Percentiles rank a stretch among this genome's conserved stretches.
Conservation (phyloP, 2,329 filamentous ascomycete genomes). For the Geoglossum cookeanum region DNA sequence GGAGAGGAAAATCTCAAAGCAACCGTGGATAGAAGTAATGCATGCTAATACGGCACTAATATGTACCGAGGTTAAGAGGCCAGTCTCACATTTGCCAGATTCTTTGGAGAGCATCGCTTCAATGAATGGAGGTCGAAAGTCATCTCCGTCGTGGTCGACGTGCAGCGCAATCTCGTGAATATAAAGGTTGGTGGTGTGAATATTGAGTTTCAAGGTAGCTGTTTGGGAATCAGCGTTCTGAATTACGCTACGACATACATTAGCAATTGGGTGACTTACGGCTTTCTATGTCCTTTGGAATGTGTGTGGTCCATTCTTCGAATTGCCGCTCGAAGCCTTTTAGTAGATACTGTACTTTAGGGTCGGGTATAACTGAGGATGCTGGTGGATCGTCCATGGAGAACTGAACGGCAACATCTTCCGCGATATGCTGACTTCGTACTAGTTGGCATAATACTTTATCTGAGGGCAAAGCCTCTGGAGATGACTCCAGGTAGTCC, state of each 20-base stretch:
- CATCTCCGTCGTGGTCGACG: slow-evolving; percentile 36
- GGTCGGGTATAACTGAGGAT: slow-evolving; percentile 35
- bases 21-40: slow-evolving; percentile 43
- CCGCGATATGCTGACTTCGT: slow-evolving; percentile 41
- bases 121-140: slow-evolving; percentile 28
- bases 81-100: slow-evolving; percentile 17
- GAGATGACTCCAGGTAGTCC: slow-evolving; percentile 32
- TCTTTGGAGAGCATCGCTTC: slow-evolving; percentile 27
- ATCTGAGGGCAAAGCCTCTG: slow-evolving; percentile 37
- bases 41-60: slow-evolving; percentile 49
- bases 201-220: slow-evolving; percentile 45
- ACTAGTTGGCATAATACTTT: slow-evolving; percentile 38
- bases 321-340: slow-evolving; percentile 46
- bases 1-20: slow-evolving; percentile 44
- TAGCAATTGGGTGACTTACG: slow-evolving; percentile 27
- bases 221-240: slow-evolving; percentile 4
- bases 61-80: slow-evolving; percentile 35
- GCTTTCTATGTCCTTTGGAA: slow-evolving; percentile 33
- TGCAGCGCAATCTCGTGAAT: slow-evolving; percentile 61
- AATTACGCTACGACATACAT: neutral
- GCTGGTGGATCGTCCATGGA: slow-evolving; percentile 43
- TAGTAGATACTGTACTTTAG: slow-evolving; percentile 43
- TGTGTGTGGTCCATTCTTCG: slow-evolving; percentile 36
- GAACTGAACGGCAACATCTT: slow-evolving; percentile 49
- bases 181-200: slow-evolving; percentile 48